Evolutionary conservation across 2,329 filamentous ascomycete species (phyloP).

Genomic region (Curvularia lunata): DNA sequence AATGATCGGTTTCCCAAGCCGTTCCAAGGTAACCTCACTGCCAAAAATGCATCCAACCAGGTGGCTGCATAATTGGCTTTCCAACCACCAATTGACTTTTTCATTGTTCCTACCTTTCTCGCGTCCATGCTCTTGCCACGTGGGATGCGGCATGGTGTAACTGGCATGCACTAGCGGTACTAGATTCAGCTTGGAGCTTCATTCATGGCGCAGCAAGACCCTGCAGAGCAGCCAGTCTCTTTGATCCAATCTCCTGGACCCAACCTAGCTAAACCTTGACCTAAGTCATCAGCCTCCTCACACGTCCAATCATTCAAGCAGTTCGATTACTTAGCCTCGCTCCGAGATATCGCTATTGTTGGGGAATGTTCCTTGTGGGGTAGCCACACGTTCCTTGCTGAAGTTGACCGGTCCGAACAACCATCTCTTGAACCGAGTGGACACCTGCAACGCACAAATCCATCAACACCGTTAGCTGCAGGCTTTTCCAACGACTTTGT

Average conservation of each 20-base stretch:
- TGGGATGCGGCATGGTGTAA: neutral
- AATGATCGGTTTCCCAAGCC: neutral
- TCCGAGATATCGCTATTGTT: conserved; percentile 18
- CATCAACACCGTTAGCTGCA: neutral
- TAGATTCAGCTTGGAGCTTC: neutral
- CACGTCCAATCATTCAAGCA: conserved; percentile 5
- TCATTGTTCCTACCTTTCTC: neutral
- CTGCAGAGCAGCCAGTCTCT: conserved; percentile 11
- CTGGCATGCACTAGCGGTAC: neutral
- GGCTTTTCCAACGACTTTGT: neutral
- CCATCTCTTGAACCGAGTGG: neutral
- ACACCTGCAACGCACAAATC: conserved; percentile 1
- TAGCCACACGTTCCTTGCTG: conserved; percentile 23
- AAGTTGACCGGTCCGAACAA: no score
- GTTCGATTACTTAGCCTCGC: conserved; percentile 3
- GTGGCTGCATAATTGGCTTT: neutral
- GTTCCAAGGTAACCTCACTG: neutral
- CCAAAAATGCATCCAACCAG: neutral
- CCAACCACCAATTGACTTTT: neutral
- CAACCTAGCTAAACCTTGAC: conserved; percentile 13
- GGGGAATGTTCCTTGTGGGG: conserved; percentile 32
- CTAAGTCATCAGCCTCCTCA: conserved; percentile 7
- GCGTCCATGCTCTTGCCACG: neutral
- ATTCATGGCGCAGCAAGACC: neutral
- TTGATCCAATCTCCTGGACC: conserved; percentile 28